Evolutionary conservation across 805 yeast species (phyloP).

Genomic region (Saturnispora ahearnii): DNA sequence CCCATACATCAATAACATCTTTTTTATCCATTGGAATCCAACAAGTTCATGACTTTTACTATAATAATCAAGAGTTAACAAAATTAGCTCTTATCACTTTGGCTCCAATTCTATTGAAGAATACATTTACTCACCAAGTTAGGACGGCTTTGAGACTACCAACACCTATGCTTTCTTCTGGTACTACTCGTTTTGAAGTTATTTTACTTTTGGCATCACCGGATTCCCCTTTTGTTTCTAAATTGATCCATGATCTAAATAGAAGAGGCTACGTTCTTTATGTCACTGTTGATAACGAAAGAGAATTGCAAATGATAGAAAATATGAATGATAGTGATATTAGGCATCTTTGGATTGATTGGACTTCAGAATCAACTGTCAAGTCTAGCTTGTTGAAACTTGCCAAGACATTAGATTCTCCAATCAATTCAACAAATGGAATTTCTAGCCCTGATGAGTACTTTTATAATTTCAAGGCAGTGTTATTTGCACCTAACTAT

Average conservation of each 20-base stretch:
- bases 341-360: constrained; percentile 51
- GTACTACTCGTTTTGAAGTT: constrained; percentile 71
- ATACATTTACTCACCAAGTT: neutral
- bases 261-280: constrained; percentile 75
- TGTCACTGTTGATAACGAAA: constrained; percentile 58
- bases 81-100: neutral
- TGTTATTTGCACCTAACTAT: constrained; percentile 58
- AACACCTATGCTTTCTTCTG: constrained; percentile 17
- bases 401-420: constrained; percentile 34
- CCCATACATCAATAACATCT: neutral
- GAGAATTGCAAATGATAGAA: constrained; percentile 43
- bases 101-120: neutral
- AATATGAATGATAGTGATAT: constrained; percentile 61
- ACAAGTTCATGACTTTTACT: neutral
- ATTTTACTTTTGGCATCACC: constrained; percentile 71
- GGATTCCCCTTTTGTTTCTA: constrained; percentile 59
- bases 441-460: constrained; percentile 29
- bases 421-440: constrained; percentile 35
- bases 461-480: constrained; percentile 49
- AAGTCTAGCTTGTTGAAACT: constrained; percentile 43
- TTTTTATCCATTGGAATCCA: neutral
- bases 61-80: neutral
- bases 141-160: constrained; percentile 5
- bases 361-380: constrained; percentile 32
- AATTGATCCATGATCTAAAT: constrained; percentile 66